Evolutionary conservation across 2,329 filamentous ascomycete genomes (phyloP), one percentile per base, ranked within the genome.

Genomic region (Aotearoamyces nothofagi): DNA sequence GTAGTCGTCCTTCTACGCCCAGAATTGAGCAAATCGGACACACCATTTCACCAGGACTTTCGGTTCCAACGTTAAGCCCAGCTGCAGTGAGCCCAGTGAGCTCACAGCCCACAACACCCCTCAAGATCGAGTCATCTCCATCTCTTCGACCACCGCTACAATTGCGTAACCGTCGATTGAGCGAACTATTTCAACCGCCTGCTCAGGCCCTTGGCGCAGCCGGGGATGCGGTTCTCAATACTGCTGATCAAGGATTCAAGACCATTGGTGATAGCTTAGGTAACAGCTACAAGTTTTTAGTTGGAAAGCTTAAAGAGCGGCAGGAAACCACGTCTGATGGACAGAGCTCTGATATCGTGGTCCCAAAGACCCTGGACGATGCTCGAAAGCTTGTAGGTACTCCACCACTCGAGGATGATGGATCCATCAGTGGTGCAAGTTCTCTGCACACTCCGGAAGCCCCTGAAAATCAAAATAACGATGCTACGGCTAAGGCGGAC

Each of bases 361-460:
- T 92, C 0, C 90, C 90, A 2, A 87, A 82, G 44, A 98, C 90
- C 2, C 60, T 98, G 0, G 90, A 93, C 42, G 90, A 98, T 45
- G 90, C 87, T 10, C 69, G 84, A 26, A 87, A 84, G 49, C 67
- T 98, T 8, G 79, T 98, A 37, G 80, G 73, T 44, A 79, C 78
- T 1, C 72, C 78, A 19, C 60, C 71, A 9, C 65, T 57, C 0
- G 48, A 50, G 17, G 50, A 49, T 10, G 50, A 53, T 13, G 32
- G 62, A 48, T 33, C 52, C 49, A 42, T 28, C 11, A 48, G 45
- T 32, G 72, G 66, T 20, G 56, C 63, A 22, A 67, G 60, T 39
- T 64, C 66, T 2, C 45, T 63, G 5, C 63, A 52, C 48, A 66
- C 37, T 24, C 37, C 46, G 37, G 34, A 47, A 39, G 15, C 17